A percentile compares a stretch with the other conserved stretches of the same genome.
These are phyloP conservation scores for Juncus effusus DNA, from an alignment of 176 grass and related monocot genomes.

Conservation along the genomic window DNA sequence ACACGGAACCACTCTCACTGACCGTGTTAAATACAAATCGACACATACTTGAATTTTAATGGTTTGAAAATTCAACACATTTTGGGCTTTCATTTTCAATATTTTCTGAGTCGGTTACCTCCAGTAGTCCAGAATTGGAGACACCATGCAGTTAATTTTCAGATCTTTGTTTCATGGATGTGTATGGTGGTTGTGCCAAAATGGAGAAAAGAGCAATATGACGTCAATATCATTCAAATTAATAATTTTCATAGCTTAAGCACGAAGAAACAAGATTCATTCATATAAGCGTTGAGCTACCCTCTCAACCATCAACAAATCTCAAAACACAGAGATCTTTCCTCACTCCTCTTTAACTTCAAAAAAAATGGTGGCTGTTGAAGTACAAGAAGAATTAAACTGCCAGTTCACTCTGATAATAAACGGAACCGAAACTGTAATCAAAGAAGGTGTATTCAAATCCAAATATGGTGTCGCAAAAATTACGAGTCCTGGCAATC, in stretches of 20 bases:
- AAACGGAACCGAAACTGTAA: slow-evolving; percentile 40
- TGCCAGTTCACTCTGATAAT: slow-evolving; percentile 42
- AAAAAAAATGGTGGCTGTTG: slow-evolving; percentile 24
- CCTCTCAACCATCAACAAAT: background rate
- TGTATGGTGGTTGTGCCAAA: too few relatives aligned
- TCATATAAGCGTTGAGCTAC: slow-evolving; percentile 1
- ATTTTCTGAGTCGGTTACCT: too few relatives aligned
- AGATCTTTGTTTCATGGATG: too few relatives aligned
- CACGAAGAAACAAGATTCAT: slow-evolving; percentile 1
- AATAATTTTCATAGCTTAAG: background rate
- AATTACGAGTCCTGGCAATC: slow-evolving; percentile 35
- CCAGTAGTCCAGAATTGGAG: too few relatives aligned
- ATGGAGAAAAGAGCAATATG: too few relatives aligned
- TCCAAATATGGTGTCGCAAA: slow-evolving; percentile 34
- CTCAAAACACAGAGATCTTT: background rate
- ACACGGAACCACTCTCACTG: too few relatives aligned
- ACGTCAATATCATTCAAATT: background rate
- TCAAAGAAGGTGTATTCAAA: slow-evolving; percentile 49
- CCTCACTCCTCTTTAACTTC: too few relatives aligned
- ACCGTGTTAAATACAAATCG: too few relatives aligned
- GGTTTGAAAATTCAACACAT: too few relatives aligned
- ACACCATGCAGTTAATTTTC: too few relatives aligned
- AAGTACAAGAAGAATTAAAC: slow-evolving; percentile 31
- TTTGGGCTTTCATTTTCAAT: too few relatives aligned
- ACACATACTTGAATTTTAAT: too few relatives aligned